Conservation (phyloP, 805 yeast genomes). For the Candida easanensis region DNA sequence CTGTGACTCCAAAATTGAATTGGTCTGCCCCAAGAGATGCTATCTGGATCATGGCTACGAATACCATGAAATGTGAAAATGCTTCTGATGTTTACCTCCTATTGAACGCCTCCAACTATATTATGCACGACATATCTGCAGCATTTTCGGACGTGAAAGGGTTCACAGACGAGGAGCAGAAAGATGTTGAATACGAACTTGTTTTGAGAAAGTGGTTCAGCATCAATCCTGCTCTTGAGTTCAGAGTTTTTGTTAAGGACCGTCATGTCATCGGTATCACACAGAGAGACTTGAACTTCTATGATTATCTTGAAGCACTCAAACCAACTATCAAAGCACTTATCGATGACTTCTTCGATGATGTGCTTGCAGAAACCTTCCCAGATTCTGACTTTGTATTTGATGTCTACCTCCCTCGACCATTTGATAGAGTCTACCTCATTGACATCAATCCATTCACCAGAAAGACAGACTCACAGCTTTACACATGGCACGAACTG, state of each 20-base stretch:
- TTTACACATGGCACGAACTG: slow-evolving; percentile 86
- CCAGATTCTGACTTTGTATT: slow-evolving; percentile 59
- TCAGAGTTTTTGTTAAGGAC: slow-evolving; percentile 76
- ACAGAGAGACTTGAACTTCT: slow-evolving; percentile 85
- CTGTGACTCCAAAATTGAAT: slow-evolving; percentile 84
- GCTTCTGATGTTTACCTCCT: slow-evolving; percentile 77
- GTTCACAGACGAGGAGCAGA: slow-evolving; percentile 23
- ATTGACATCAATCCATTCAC: slow-evolving; percentile 88
- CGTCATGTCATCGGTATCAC: slow-evolving; percentile 65
- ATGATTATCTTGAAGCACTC: slow-evolving; percentile 60
- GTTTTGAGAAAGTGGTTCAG: slow-evolving; percentile 81
- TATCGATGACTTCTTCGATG: slow-evolving; percentile 55
- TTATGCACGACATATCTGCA: slow-evolving; percentile 77
- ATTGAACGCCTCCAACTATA: slow-evolving; percentile 83
- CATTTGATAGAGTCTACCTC: slow-evolving; percentile 60
- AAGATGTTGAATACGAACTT: slow-evolving; percentile 45
- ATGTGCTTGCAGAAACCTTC: slow-evolving; percentile 44
- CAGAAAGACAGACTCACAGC: slow-evolving; percentile 70
- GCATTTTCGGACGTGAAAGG: slow-evolving; percentile 56
- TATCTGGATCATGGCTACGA: slow-evolving; percentile 82
- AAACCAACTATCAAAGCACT: slow-evolving; percentile 43
- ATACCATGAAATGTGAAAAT: slow-evolving; percentile 66
- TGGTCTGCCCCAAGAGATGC: slow-evolving; percentile 98
- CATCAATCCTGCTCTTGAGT: slow-evolving; percentile 87
- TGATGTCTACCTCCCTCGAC: slow-evolving; percentile 82